These are phyloP conservation scores for Coprinopsis cinerea DNA, from an alignment of 768 basidiomycete genomes.

Conservation along the genomic window DNA sequence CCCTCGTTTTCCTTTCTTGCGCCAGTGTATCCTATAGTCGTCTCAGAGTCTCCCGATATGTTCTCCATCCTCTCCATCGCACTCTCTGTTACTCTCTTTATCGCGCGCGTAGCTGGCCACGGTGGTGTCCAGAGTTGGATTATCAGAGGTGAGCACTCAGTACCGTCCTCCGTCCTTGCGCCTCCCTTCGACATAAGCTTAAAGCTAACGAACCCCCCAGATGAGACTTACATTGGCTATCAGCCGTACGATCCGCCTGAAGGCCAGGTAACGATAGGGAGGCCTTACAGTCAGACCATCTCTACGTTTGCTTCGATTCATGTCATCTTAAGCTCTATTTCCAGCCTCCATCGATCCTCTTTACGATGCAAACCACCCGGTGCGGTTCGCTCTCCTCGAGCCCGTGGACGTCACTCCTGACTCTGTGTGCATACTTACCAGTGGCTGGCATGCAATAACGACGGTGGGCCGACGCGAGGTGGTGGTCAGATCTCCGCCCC, in stretches of 20 bases:
- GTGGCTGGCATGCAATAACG: constrained; percentile 31
- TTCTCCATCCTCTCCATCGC: too few species aligned
- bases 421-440: constrained; percentile 4
- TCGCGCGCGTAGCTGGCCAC: constrained; percentile 25
- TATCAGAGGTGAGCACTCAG: constrained; percentile 21
- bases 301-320: not conserved
- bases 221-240: constrained; percentile 26
- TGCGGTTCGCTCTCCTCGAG: not conserved
- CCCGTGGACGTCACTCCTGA: not conserved
- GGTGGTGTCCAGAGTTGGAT: constrained; percentile 31
- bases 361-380: not conserved
- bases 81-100: constrained; percentile 21
- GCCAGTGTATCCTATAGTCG: too few species aligned
- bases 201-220: constrained; percentile 8
- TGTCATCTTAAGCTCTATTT: not conserved
- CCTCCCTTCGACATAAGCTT: not conserved
- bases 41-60: too few species aligned
- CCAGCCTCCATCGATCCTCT: not conserved
- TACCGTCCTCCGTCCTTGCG: not conserved
- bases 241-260: constrained; percentile 27
- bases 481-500: constrained; percentile 27
- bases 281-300: constrained; percentile 16
- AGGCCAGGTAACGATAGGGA: constrained; percentile 28
- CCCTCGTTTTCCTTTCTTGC: too few species aligned
- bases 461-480: constrained; percentile 21